These are phyloP conservation scores for Tricholoma flavovirens DNA, from an alignment of 768 basidiomycete species.

Conservation along the genomic window DNA sequence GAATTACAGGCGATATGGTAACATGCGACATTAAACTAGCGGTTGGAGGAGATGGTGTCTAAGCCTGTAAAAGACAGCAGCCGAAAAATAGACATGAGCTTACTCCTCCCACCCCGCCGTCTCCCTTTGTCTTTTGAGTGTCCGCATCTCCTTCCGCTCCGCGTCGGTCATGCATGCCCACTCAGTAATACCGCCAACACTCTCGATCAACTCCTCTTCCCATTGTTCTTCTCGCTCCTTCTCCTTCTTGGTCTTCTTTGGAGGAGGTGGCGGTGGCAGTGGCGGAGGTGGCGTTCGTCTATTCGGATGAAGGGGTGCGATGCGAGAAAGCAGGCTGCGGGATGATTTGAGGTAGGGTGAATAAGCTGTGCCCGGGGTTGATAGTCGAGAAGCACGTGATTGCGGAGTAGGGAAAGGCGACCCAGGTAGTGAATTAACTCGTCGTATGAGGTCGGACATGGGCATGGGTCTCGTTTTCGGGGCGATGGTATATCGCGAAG, in stretches of 20 bases:
- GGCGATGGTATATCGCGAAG: constrained; percentile 41
- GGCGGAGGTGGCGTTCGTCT: constrained; percentile 70
- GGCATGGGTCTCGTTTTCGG: constrained; percentile 47
- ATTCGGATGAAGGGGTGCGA: constrained; percentile 74
- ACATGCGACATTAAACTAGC: constrained; percentile 18
- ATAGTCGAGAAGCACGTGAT: constrained; percentile 12
- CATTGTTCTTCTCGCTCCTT: constrained; percentile 70
- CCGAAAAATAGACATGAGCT: constrained; percentile 27
- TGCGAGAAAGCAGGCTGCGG: constrained; percentile 52
- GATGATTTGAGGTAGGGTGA: constrained; percentile 66
- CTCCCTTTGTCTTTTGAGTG: constrained; percentile 59
- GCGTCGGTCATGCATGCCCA: constrained; percentile 45
- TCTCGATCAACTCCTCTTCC: constrained; percentile 75
- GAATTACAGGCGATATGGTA: neutral
- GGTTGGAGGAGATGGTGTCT: constrained; percentile 13
- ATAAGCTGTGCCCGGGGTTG: constrained; percentile 34
- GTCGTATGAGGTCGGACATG: constrained; percentile 73
- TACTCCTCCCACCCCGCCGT: constrained; percentile 54
- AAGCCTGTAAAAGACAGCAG: neutral
- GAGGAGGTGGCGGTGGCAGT: constrained; percentile 60
- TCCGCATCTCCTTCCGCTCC: constrained; percentile 49
- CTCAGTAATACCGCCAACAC: constrained; percentile 59
- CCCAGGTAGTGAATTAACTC: constrained; percentile 59
- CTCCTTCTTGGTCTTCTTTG: constrained; percentile 78
- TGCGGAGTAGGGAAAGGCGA: constrained; percentile 47